These are phyloP conservation scores for Penicillium dipodomyicola DNA, from an alignment of 495 filamentous ascomycete species.

Conservation along the genomic window DNA sequence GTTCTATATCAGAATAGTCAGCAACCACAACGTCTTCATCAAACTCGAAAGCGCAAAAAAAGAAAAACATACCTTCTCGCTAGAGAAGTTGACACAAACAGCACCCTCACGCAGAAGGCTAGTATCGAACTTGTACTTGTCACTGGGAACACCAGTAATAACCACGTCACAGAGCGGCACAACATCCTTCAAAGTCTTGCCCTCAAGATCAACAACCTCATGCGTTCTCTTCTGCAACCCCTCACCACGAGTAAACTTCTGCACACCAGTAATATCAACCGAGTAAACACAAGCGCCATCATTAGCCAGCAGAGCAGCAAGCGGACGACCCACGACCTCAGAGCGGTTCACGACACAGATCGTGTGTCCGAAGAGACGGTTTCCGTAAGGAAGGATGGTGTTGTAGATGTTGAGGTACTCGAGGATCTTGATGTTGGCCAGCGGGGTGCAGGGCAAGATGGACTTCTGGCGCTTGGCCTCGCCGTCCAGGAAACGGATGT, in stretches of 20 bases:
- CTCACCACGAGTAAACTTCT: constrained; percentile 82
- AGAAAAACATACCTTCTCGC: constrained; percentile 62
- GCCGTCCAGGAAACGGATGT: constrained; percentile 86
- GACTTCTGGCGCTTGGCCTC: constrained; percentile 76
- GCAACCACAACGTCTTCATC: constrained; percentile 3
- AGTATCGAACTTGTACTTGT: constrained; percentile 83
- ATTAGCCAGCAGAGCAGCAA: constrained; percentile 94
- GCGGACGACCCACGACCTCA: constrained; percentile 90
- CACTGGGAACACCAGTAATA: constrained; percentile 85
- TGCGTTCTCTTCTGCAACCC: constrained; percentile 80
- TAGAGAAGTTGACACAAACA: constrained; percentile 97
- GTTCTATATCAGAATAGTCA: constrained; percentile 52
- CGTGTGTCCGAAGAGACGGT: constrained; percentile 84
- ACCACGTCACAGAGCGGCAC: constrained; percentile 88
- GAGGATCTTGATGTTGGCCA: constrained; percentile 93
- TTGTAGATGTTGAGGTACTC: constrained; percentile 96
- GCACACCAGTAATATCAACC: constrained; percentile 88
- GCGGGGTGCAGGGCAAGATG: constrained; percentile 90
- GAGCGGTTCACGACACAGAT: constrained; percentile 93
- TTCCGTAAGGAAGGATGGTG: constrained; percentile 89
- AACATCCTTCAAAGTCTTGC: constrained; percentile 72
- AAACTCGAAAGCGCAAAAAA: not conserved
- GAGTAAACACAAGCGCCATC: constrained; percentile 94
- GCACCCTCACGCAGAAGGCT: constrained; percentile 80
- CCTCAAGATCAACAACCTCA: constrained; percentile 75